A percentile compares a stretch with the other conserved stretches of the same genome.
Conservation (phyloP, 2,329 filamentous ascomycete genomes). For the Ascochyta clinopodiicola region DNA sequence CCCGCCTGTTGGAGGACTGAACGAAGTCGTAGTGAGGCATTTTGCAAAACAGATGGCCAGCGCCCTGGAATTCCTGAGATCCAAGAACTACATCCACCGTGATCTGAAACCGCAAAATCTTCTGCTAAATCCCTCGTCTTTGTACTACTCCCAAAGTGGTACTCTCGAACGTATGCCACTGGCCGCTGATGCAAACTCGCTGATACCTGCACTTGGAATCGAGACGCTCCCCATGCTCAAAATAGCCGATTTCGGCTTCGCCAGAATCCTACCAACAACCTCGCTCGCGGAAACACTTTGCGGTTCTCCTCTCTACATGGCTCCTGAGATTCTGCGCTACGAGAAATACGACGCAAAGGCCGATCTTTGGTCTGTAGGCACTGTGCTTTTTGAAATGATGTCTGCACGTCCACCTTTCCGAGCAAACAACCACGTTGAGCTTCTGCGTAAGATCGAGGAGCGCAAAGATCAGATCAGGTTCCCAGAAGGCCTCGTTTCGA, state of each 20-base stretch:
- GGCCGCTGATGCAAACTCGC: conserved; percentile 79
- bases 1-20: conserved; percentile 79
- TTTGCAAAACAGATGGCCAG: conserved; percentile 95
- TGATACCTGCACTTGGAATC: conserved; percentile 81
- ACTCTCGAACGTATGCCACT: conserved; percentile 68
- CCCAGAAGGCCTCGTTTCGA: conserved; percentile 73
- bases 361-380: conserved; percentile 96
- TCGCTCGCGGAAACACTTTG: conserved; percentile 95
- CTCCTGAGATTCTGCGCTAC: conserved; percentile 94
- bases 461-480: conserved; percentile 87
- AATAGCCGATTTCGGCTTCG: conserved; percentile 98
- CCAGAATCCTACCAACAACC: conserved; percentile 85
- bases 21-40: conserved; percentile 95
- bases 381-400: conserved; percentile 94
- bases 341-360: conserved; percentile 97
- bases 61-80: conserved; percentile 85
- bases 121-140: conserved; percentile 80
- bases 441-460: conserved; percentile 89
- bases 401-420: conserved; percentile 89
- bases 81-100: conserved; percentile 88
- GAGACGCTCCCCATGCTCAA: conserved; percentile 93
- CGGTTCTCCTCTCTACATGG: conserved; percentile 97
- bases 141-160: conserved; percentile 65
- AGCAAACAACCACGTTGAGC: conserved; percentile 91
- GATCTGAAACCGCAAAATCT: conserved; percentile 98